phyloP scores from a whole-genome alignment of 2,329 filamentous ascomycete genomes.

The Mariannaea sp. region DNA sequence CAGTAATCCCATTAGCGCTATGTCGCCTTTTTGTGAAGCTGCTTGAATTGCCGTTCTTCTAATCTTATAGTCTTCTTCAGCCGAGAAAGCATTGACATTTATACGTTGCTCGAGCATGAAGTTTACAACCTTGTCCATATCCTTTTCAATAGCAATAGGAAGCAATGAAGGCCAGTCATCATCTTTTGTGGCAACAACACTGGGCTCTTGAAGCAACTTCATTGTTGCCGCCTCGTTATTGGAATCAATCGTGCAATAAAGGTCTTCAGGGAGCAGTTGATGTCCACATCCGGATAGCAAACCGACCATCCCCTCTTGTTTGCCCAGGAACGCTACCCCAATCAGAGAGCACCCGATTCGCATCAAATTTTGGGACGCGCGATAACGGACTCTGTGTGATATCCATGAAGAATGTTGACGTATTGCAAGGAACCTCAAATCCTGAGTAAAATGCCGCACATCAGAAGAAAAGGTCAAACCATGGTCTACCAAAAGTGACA shows the following conservation, averaged over 20 bases:
- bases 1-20: not conserved
- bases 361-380: not conserved
- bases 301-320: not conserved
- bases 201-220: not conserved
- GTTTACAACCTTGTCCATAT: not conserved
- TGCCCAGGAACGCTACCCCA: not conserved
- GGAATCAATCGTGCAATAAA: not conserved
- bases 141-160: not conserved
- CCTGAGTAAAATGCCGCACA: not conserved
- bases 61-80: too few species aligned
- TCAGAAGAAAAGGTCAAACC: not conserved
- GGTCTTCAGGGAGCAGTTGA: not conserved
- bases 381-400: too few species aligned
- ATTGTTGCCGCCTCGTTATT: not conserved
- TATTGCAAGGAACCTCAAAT: too few species aligned
- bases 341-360: not conserved
- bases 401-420: too few species aligned
- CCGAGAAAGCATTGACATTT: not conserved
- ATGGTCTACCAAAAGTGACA: not conserved
- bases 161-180: not conserved
- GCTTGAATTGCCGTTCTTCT: not conserved
- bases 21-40: not conserved
- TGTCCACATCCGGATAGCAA: not conserved
- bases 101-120: not conserved
- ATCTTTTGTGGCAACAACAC: not conserved